Evolutionary conservation across 345 rosid genomes (phyloP).

Genomic region (Turnera subulata): DNA sequence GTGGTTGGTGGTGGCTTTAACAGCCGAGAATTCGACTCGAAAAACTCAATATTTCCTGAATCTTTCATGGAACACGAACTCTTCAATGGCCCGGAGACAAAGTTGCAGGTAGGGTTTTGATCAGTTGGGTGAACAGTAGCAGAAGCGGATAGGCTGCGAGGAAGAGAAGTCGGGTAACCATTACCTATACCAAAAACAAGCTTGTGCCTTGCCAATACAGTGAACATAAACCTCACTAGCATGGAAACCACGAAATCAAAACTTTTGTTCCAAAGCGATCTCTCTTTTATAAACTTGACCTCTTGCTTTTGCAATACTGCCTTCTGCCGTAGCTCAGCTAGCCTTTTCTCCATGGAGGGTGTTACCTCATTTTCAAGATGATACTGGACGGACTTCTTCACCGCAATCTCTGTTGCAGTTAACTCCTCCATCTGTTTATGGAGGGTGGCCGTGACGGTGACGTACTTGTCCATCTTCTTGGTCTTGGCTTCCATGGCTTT

Average conservation of each 20-base stretch:
- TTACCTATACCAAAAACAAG: constrained; percentile 60
- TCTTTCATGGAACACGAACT: constrained; percentile 11
- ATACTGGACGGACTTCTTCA: constrained; percentile 41
- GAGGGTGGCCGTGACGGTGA: constrained; percentile 58
- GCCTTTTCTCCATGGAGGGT: constrained; percentile 41
- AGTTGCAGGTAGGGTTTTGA: constrained; percentile 26
- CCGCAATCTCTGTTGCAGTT: constrained; percentile 41
- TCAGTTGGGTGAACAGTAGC: constrained; percentile 72
- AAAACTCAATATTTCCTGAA: constrained; percentile 29
- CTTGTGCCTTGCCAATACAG: constrained; percentile 64
- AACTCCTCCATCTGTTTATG: constrained; percentile 86
- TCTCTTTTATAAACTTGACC: constrained; percentile 68
- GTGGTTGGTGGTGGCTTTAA: constrained; percentile 66
- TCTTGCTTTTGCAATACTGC: constrained; percentile 65
- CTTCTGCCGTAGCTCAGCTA: constrained; percentile 64
- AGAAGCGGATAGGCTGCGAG: constrained; percentile 77
- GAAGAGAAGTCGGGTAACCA: constrained; percentile 41
- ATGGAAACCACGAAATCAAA: constrained; percentile 59
- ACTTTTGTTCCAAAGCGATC: constrained; percentile 82
- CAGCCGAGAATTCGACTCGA: constrained; percentile 57
- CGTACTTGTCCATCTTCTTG: constrained; percentile 77
- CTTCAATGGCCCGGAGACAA: constrained; percentile 42
- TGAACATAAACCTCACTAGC: constrained; percentile 62
- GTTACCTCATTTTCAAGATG: constrained; percentile 24
- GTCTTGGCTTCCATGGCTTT: constrained; percentile 64